Conservation (phyloP, 345 rosid species). For the Eucalyptus grandis region DNA sequence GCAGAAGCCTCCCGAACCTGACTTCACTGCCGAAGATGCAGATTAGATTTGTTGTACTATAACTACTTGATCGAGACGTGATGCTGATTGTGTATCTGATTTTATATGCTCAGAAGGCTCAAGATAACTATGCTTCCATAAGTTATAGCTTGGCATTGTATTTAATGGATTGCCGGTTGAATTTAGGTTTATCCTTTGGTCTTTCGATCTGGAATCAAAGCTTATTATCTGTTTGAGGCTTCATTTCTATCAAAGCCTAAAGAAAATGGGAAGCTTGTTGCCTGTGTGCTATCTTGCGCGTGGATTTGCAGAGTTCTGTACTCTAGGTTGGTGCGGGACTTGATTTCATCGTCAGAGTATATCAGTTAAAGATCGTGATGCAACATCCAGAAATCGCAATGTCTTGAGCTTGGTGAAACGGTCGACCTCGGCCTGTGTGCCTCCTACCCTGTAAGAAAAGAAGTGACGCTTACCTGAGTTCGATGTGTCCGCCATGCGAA, state of each 20-base stretch:
- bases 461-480: neutral
- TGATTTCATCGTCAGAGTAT: neutral
- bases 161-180: neutral
- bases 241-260: neutral
- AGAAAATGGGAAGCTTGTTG: neutral
- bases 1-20: conserved; percentile 94
- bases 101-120: neutral
- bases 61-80: neutral
- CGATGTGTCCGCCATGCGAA: neutral
- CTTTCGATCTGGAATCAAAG: neutral
- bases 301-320: neutral
- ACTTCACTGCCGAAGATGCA: conserved; percentile 78
- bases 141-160: neutral
- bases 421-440: neutral
- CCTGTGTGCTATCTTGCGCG: neutral
- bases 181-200: neutral
- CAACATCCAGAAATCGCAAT: neutral
- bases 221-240: neutral
- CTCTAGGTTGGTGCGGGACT: neutral
- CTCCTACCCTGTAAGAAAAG: neutral
- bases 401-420: neutral
- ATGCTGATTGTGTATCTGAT: neutral
- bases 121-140: neutral
- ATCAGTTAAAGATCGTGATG: neutral
- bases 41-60: conserved; percentile 12